phyloP scores from a whole-genome alignment of 176 grass and related monocot species.

The Triticum dicoccoides region DNA sequence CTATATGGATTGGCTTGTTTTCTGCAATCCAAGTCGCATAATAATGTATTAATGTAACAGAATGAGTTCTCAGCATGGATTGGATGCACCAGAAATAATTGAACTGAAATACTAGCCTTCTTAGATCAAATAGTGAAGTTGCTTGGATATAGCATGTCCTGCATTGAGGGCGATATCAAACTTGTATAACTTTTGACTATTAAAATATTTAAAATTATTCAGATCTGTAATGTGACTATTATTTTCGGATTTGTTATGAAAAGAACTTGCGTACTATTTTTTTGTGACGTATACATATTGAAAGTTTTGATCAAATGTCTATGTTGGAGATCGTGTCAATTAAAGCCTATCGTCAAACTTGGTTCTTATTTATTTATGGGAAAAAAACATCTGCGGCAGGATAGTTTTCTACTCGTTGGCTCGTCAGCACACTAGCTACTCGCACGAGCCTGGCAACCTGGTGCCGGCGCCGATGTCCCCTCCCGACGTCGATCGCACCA shows the following conservation, averaged over 20 bases:
- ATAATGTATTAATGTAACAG: constrained; percentile 2
- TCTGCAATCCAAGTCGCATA: background rate
- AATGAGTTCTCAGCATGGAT: background rate
- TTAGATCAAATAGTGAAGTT: background rate
- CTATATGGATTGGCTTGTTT: constrained; percentile 2
- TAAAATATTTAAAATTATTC: background rate
- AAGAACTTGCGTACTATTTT: background rate
- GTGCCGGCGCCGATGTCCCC: no score
- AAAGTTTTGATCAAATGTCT: background rate
- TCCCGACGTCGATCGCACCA: no score
- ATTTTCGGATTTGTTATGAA: background rate
- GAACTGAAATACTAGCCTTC: background rate
- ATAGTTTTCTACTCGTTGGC: background rate
- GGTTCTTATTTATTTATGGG: no score
- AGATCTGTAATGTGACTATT: background rate
- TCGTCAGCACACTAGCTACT: no score
- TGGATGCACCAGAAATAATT: background rate
- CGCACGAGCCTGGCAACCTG: no score
- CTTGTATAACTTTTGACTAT: background rate
- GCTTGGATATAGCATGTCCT: background rate
- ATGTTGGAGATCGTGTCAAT: background rate
- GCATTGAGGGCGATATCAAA: background rate
- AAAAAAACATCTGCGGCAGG: no score
- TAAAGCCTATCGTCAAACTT: no score
- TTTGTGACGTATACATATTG: background rate